Evolutionary conservation across 2,329 filamentous ascomycete genomes (phyloP).

Genomic region (Verticillium zaregamsianum): DNA sequence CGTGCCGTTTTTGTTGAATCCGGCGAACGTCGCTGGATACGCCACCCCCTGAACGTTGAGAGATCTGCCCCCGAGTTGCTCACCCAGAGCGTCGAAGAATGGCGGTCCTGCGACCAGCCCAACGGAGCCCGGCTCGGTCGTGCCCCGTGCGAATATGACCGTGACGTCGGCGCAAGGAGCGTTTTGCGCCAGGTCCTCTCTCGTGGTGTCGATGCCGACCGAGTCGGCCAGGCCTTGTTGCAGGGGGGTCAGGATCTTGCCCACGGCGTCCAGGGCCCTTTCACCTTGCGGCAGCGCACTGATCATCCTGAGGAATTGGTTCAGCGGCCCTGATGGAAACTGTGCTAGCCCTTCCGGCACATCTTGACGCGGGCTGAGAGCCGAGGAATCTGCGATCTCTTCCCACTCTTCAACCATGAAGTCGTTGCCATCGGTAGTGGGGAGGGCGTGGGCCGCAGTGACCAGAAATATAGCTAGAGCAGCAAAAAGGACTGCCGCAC

Average conservation of each 20-base stretch:
- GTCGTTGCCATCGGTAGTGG: neutral
- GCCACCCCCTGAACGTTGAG: constrained; percentile 19
- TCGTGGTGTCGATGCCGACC: constrained; percentile 10
- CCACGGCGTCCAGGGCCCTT: constrained; percentile 5
- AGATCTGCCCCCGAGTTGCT: constrained; percentile 6
- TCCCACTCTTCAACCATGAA: neutral
- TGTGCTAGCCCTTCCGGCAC: constrained; percentile 5
- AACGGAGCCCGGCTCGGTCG: constrained; percentile 23
- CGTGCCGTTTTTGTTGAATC: constrained; percentile 17
- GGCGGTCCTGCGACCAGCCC: constrained; percentile 20
- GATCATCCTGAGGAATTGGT: constrained; percentile 6
- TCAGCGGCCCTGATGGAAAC: constrained; percentile 7
- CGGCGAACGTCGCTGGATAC: constrained; percentile 21
- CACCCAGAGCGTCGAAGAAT: constrained; percentile 15
- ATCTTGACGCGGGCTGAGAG: constrained; percentile 1
- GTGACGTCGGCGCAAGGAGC: constrained; percentile 20
- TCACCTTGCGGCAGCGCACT: constrained; percentile 7
- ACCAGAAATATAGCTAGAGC: neutral
- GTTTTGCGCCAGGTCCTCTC: constrained; percentile 8
- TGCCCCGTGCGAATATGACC: constrained; percentile 23
- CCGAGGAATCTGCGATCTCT: no score
- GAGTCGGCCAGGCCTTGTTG: constrained; percentile 10
- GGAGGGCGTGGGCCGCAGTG: neutral
- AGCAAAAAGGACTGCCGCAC: neutral
- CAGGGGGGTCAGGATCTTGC: constrained; percentile 5